Evolutionary conservation across 2,329 filamentous ascomycete genomes (phyloP).

Genomic region (Epichloe festucae): DNA sequence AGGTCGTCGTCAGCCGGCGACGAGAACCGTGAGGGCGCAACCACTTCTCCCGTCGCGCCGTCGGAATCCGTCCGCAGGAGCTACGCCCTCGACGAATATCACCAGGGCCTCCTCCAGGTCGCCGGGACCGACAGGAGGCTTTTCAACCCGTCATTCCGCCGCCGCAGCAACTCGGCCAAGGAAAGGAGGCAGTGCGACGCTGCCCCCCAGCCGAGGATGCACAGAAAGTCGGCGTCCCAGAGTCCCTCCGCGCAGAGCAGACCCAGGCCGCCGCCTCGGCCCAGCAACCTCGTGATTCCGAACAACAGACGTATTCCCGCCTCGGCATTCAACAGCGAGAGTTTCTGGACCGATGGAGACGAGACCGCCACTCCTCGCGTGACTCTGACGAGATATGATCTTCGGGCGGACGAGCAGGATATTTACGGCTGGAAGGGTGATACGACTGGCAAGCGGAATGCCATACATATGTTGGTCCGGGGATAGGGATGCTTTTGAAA

Average conservation of each 20-base stretch:
- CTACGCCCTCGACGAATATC: constrained; percentile 1
- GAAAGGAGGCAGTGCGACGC: background rate
- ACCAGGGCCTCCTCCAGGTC: constrained; percentile 1
- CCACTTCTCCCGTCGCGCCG: background rate
- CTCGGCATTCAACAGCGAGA: background rate
- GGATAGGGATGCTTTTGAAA: no score
- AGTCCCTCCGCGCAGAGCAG: background rate
- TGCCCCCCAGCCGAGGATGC: background rate
- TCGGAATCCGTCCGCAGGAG: background rate
- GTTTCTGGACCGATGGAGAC: constrained; percentile 2
- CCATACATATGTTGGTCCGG: no score
- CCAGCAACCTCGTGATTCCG: background rate
- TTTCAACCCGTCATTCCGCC: constrained; percentile 1
- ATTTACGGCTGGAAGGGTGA: constrained; percentile 4
- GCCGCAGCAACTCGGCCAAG: background rate
- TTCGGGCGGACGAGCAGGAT: constrained; percentile 1
- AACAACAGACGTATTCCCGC: background rate
- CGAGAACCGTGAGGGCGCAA: background rate
- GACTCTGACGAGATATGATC: constrained; percentile 5
- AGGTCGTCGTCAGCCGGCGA: no score
- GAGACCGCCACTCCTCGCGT: constrained; percentile 1
- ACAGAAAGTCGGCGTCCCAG: background rate
- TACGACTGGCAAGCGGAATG: background rate
- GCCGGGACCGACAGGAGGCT: background rate
- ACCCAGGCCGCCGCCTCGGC: background rate